Base-by-base conservation (phyloP, 2,329 filamentous ascomycete genomes). In the Lizonia empirigonia region DNA sequence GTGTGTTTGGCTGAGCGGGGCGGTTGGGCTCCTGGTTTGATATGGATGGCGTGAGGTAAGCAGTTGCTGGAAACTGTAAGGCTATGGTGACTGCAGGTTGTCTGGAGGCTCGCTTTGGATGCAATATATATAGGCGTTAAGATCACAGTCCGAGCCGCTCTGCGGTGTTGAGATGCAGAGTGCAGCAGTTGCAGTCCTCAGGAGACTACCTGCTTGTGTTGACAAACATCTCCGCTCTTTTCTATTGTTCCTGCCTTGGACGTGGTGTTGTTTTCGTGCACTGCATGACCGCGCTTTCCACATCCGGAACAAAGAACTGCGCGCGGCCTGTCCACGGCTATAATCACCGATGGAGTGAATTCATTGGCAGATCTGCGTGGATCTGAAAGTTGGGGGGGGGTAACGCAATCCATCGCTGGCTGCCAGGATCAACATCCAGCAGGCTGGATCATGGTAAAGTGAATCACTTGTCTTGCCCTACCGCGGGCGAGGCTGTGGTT, bases 271-370 rank as follows among this genome's bases (percentile, higher is more conserved):
- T 29, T 46, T 47, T 24, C 34, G 20, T 45, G 27, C 36, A 23
- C 23, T 39, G 23, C 49, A 37, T 23, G 30, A 34, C 18, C 5
- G 22, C 36, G 18, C 19, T 52, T 57, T 57, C 59, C 54, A 56
- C 59, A 59, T 59, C 13, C 58, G 59, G 61, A 60, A 62, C 50
- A 56, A 56, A 50, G 45, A 22, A 46, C 33, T 34, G 38, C 42
- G 33, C 27, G 49, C 37, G 9, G 49, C 26, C 18, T 18, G 7
- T 10, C 15, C n/a, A n/a, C n/a, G n/a, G n/a, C n/a, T n/a, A n/a
- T n/a, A n/a, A n/a, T n/a, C n/a, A n/a, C n/a, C n/a, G n/a, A n/a
- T n/a, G n/a, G n/a, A n/a, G n/a, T 33, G n/a, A 3, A 4, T 39
- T 18, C 33, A 50, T 29, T 27, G 19, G 4, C 32, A 44, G 16